Conservation (phyloP, 2,329 filamentous ascomycete species). For the Bipolaris bicolor region DNA sequence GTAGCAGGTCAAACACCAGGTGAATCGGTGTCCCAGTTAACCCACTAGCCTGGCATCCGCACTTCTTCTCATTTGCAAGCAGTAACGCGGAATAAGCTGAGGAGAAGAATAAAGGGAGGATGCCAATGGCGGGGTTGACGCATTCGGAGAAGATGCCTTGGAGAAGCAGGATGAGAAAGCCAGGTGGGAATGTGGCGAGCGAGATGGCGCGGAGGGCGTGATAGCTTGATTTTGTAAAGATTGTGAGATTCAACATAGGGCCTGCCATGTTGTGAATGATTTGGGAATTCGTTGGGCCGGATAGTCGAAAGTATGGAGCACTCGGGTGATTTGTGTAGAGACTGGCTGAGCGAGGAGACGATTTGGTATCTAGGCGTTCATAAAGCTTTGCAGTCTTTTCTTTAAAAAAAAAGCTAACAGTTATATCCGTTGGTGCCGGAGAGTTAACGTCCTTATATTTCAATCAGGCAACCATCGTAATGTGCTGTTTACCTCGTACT, state of each 20-base stretch:
- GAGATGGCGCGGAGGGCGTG: constrained; percentile 36
- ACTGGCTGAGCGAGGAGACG: neutral
- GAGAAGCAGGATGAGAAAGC: constrained; percentile 37
- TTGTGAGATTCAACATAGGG: constrained; percentile 30
- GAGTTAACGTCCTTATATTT: neutral
- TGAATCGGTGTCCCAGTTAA: constrained; percentile 38
- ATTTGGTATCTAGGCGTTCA: neutral
- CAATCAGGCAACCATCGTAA: neutral
- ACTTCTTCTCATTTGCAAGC: constrained; percentile 34
- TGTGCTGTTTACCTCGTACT: neutral
- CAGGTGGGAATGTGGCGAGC: constrained; percentile 30
- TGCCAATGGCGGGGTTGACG: constrained; percentile 38
- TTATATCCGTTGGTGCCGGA: neutral
- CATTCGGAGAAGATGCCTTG: constrained; percentile 25
- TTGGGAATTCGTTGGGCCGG: neutral
- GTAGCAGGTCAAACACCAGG: constrained; percentile 29
- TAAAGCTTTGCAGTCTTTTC: neutral
- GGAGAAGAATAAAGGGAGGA: constrained; percentile 39
- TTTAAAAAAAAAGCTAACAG: neutral
- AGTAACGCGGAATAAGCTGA: constrained; percentile 28
- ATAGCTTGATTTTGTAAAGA: constrained; percentile 30
- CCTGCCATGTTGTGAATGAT: constrained; percentile 4
- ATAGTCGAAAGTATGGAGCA: neutral
- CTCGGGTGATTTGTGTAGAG: neutral
- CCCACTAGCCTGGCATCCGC: constrained; percentile 31